phyloP scores from a whole-genome alignment of 768 basidiomycete species.

The Russula sp. region DNA sequence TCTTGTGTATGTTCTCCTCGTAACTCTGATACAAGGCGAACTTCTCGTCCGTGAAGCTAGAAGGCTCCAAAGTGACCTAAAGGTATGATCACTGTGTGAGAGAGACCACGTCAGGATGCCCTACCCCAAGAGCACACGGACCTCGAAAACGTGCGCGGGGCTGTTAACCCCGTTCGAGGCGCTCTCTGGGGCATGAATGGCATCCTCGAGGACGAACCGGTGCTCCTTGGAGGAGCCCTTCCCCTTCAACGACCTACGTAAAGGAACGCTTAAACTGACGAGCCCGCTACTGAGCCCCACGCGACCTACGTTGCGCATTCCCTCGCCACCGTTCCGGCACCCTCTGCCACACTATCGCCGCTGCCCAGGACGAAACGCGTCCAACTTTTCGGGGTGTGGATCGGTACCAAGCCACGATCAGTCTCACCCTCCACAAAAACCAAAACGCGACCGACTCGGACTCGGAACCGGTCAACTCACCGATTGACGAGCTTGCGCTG shows the following conservation, averaged over 20 bases:
- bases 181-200: constrained; percentile 54
- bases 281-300: neutral
- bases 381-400: constrained; percentile 44
- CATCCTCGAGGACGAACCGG: constrained; percentile 39
- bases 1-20: constrained; percentile 73
- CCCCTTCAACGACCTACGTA: neutral
- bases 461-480: constrained; percentile 32
- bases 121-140: constrained; percentile 25
- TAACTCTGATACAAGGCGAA: constrained; percentile 72
- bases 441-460: neutral
- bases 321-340: constrained; percentile 28
- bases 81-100: neutral
- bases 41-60: constrained; percentile 75
- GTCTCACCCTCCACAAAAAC: neutral
- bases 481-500: constrained; percentile 72
- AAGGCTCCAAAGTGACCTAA: constrained; percentile 70
- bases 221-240: constrained; percentile 7
- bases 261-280: neutral
- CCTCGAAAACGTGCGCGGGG: constrained; percentile 56
- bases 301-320: constrained; percentile 27
- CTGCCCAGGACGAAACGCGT: constrained; percentile 57
- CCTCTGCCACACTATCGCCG: constrained; percentile 31
- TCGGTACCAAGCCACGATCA: neutral
- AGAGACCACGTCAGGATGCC: neutral
- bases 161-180: constrained; percentile 30